Conservation (phyloP, 208 protist genomes). For the Pavlovales sp. region DNA sequence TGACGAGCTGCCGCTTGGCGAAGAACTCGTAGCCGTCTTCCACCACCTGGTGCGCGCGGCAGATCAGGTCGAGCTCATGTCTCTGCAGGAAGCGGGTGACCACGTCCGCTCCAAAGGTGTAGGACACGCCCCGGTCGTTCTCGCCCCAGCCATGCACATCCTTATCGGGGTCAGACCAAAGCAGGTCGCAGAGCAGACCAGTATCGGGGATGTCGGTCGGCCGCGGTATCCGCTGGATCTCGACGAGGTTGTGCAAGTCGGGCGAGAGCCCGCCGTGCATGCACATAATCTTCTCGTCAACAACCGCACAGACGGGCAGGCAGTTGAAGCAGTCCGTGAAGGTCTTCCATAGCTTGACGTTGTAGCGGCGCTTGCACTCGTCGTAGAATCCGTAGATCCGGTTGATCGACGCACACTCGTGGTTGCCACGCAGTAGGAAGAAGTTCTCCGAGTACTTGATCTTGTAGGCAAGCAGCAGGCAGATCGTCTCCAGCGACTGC, state of each 20-base stretch:
- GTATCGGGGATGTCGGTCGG: slow-evolving; percentile 98
- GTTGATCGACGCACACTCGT: slow-evolving; percentile 96
- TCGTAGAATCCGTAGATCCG: slow-evolving; percentile 99
- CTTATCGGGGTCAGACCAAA: slow-evolving; percentile 98
- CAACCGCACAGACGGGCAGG: slow-evolving; percentile 95
- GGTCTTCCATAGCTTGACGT: slow-evolving; percentile 96
- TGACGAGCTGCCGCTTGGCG: slow-evolving; percentile 96
- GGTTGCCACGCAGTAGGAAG: slow-evolving; percentile 97
- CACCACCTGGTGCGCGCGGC: slow-evolving; percentile 94
- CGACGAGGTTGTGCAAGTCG: slow-evolving; percentile 88
- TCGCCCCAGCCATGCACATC: slow-evolving; percentile 89
- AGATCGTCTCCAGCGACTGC: slow-evolving; percentile 96
- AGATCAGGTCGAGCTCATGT: slow-evolving; percentile 98
- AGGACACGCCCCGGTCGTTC: slow-evolving; percentile 96
- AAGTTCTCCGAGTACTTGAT: slow-evolving; percentile 77
- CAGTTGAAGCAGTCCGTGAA: slow-evolving; percentile 99
- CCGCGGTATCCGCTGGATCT: slow-evolving; percentile 89
- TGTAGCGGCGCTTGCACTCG: slow-evolving; percentile 97
- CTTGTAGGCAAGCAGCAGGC: slow-evolving; percentile 90
- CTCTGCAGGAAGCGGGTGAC: slow-evolving; percentile 95
- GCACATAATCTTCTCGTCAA: slow-evolving; percentile 99
- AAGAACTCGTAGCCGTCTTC: slow-evolving; percentile 97
- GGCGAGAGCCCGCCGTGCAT: slow-evolving; percentile 90
- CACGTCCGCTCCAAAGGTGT: slow-evolving; percentile 95
- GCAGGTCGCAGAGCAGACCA: slow-evolving; percentile 96